Percentiles rank a stretch among this genome's conserved stretches.
Conservation (phyloP, 2,329 filamentous ascomycete genomes). For the Aspergillus tanneri region DNA sequence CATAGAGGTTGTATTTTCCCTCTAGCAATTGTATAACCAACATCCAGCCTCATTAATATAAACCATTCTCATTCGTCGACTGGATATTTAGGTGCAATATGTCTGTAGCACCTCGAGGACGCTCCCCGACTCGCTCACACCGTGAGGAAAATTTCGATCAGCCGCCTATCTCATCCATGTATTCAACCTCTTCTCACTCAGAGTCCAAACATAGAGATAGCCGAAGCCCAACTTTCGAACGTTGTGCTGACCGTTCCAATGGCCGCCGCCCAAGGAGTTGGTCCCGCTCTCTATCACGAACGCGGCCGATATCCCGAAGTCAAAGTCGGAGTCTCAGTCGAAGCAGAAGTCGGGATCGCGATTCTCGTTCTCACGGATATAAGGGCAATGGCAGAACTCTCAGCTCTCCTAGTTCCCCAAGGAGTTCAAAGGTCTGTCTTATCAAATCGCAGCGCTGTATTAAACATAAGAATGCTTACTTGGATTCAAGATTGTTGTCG, state of each 20-base stretch:
- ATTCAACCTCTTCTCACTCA: conserved; percentile 38
- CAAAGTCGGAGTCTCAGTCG: conserved; percentile 42
- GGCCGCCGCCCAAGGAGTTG: conserved; percentile 27
- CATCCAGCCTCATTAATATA: background rate
- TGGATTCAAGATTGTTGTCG: conserved; percentile 75
- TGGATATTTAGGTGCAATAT: conserved; percentile 14
- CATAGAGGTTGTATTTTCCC: too few relatives aligned
- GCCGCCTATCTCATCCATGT: conserved; percentile 29
- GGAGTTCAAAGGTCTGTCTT: conserved; percentile 39
- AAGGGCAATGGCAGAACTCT: conserved; percentile 30
- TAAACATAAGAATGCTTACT: background rate
- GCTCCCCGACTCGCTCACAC: conserved; percentile 29
- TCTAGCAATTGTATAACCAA: too few relatives aligned
- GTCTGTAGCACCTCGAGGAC: conserved; percentile 28
- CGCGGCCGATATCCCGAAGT: conserved; percentile 34
- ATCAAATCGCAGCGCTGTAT: background rate
- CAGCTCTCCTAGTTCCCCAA: conserved; percentile 26
- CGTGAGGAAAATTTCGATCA: conserved; percentile 23
- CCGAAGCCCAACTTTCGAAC: conserved; percentile 28
- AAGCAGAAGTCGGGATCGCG: conserved; percentile 37
- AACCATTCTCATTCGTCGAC: background rate
- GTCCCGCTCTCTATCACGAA: conserved; percentile 31
- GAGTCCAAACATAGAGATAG: conserved; percentile 30
- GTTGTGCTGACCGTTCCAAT: conserved; percentile 26
- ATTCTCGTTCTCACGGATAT: conserved; percentile 37